A percentile compares a stretch with the other conserved stretches of the same genome.
phyloP scores from a whole-genome alignment of 2,329 filamentous ascomycete species.

The Ophiostoma populinum region DNA sequence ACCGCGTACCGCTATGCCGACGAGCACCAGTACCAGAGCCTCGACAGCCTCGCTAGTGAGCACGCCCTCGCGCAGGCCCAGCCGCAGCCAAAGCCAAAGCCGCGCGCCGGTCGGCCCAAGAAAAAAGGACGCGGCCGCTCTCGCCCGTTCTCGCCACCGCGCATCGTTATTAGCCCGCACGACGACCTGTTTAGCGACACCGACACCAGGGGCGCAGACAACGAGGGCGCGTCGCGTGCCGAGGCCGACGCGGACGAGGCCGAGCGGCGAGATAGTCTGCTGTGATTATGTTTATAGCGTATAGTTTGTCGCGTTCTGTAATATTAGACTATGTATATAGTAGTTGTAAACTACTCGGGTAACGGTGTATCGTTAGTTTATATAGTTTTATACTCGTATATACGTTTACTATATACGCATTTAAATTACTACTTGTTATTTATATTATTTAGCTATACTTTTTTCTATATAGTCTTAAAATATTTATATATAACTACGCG shows the following conservation, averaged over 20 bases:
- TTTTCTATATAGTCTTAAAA: background rate
- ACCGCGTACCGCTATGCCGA: background rate
- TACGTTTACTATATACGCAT: no score
- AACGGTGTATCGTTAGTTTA: no score
- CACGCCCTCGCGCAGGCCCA: background rate
- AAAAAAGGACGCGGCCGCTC: slow-evolving; percentile 27
- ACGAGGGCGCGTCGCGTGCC: slow-evolving; percentile 1
- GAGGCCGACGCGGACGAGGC: background rate
- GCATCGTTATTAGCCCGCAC: slow-evolving; percentile 18
- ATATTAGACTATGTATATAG: no score
- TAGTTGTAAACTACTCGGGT: no score
- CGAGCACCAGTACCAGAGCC: slow-evolving; percentile 31
- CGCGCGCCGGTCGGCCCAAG: slow-evolving; percentile 27
- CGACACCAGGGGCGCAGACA: background rate
- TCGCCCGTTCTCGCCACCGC: slow-evolving; percentile 44
- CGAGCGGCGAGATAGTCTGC: background rate
- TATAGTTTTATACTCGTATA: no score
- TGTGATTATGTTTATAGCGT: no score
- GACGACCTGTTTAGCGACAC: slow-evolving; percentile 13
- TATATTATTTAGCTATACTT: background rate
- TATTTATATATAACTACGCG: background rate
- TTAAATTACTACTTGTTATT: background rate
- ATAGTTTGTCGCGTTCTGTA: no score
- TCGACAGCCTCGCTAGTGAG: slow-evolving; percentile 25
- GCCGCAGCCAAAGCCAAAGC: slow-evolving; percentile 19